Conservation (phyloP, 352 stramenopile species). For the Pythium aristosporum region DNA sequence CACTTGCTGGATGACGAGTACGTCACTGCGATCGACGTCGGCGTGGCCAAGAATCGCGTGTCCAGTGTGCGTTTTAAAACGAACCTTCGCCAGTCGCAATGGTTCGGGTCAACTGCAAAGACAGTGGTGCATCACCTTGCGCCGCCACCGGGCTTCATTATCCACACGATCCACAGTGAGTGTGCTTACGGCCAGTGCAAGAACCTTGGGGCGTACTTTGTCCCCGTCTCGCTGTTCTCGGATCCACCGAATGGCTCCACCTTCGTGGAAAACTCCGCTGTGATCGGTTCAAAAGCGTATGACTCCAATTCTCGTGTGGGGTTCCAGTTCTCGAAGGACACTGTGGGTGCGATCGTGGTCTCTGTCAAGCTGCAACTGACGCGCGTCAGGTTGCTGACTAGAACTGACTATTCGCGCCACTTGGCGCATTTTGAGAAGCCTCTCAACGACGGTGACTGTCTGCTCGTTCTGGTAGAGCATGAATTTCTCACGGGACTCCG, state of each 20-base stretch:
- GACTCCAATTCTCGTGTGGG: not conserved
- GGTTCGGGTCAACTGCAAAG: not conserved
- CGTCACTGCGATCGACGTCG: not conserved
- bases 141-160: not conserved
- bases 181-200: not conserved
- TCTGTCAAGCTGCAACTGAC: not conserved
- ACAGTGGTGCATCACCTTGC: not conserved
- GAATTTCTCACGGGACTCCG: not conserved
- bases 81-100: conserved; percentile 6
- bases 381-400: not conserved
- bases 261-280: not conserved
- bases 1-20: conserved; percentile 3
- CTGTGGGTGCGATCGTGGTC: not conserved
- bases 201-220: conserved; percentile 6
- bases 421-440: not conserved
- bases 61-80: not conserved
- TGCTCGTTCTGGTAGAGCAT: conserved; percentile 3
- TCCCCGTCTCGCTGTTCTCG: not conserved
- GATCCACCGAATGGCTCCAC: not conserved
- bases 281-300: not conserved
- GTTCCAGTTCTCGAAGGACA: not conserved
- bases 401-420: not conserved
- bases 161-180: conserved; percentile 1
- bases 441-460: not conserved
- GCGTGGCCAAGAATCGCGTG: not conserved